Evolutionary conservation across 2,329 filamentous ascomycete genomes (phyloP), one percentile per base, ranked within the genome.

Genomic region (Parafenestella ontariensis): DNA sequence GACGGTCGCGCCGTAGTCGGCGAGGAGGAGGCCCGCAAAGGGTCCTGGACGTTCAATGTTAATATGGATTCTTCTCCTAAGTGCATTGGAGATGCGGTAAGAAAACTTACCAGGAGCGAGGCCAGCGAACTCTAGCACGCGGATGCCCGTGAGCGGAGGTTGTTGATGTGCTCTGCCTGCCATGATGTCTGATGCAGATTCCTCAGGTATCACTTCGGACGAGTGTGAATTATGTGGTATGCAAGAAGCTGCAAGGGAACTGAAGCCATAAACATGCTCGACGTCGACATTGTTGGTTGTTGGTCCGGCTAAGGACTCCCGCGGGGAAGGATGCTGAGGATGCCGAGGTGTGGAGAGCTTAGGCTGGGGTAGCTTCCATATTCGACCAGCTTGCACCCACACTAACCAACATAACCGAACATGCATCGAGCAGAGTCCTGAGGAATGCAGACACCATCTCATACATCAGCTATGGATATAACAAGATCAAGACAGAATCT

Each of bases 1-100:
- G 66, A 97, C 91, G 5, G 87, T 87, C 49, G 94, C 94, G 69
- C 94, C 94, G 62, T 92, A 76, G 77, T 97, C 93, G 65, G 93
- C 89, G 58, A 97, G 88, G 46, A 77, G 85, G 70, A 97, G 85
- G 66, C 92, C 92, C 45, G 92, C 89, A 74, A 95, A 97, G 39
- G 93, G 93, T 23, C 89, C 92, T 93, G 61, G 7, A 31, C 11
- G 7, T 29, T n/a, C 33, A n/a, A n/a, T n/a, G n/a, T n/a, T n/a
- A n/a, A n/a, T n/a, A n/a, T n/a, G n/a, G n/a, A n/a, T n/a, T n/a
- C n/a, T n/a, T n/a, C n/a, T n/a, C n/a, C n/a, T n/a, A n/a, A n/a
- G n/a, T n/a, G n/a, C n/a, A n/a, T n/a, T n/a, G n/a, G n/a, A n/a
- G n/a, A n/a, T n/a, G n/a, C n/a, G n/a, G n/a, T n/a, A n/a, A n/a